Conservation (phyloP, 495 filamentous ascomycete species). For the Cercophora sp. region DNA sequence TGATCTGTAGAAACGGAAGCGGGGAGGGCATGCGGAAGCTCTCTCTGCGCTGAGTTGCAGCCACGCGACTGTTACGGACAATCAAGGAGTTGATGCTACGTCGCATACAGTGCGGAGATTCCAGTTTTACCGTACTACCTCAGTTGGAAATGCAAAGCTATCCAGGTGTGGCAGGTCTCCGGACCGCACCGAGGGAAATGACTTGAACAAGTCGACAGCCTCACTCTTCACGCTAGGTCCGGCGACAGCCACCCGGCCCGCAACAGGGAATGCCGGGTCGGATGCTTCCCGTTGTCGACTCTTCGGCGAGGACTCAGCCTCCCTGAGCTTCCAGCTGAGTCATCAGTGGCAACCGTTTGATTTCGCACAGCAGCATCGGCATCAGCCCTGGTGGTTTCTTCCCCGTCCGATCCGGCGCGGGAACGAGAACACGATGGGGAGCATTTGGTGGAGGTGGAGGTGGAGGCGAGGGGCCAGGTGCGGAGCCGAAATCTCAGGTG, state of each 20-base stretch:
- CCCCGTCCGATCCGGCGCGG: conserved; percentile 13
- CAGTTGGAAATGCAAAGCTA: too few relatives aligned
- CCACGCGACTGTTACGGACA: neutral
- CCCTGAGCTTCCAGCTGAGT: conserved; percentile 13
- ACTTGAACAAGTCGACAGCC: neutral
- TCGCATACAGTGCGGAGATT: conserved; percentile 7
- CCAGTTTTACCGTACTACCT: neutral
- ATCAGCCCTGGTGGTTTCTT: neutral
- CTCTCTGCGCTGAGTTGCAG: too few relatives aligned
- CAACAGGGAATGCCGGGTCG: neutral
- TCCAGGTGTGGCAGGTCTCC: too few relatives aligned
- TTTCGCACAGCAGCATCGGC: conserved; percentile 3
- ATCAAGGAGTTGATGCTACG: neutral
- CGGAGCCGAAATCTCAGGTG: neutral
- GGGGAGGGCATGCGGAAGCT: conserved; percentile 5
- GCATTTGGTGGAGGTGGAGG: neutral
- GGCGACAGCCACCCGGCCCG: neutral
- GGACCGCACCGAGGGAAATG: conserved; percentile 11
- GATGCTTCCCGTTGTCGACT: neutral
- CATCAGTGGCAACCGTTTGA: conserved; percentile 8
- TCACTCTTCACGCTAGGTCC: neutral
- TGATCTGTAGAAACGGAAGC: conserved; percentile 4
- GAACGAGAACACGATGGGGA: conserved; percentile 5
- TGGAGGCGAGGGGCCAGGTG: neutral
- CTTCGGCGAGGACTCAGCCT: neutral